phyloP scores from a whole-genome alignment of 169 alveolate genomes.

The Cryptosporidium parvum region DNA sequence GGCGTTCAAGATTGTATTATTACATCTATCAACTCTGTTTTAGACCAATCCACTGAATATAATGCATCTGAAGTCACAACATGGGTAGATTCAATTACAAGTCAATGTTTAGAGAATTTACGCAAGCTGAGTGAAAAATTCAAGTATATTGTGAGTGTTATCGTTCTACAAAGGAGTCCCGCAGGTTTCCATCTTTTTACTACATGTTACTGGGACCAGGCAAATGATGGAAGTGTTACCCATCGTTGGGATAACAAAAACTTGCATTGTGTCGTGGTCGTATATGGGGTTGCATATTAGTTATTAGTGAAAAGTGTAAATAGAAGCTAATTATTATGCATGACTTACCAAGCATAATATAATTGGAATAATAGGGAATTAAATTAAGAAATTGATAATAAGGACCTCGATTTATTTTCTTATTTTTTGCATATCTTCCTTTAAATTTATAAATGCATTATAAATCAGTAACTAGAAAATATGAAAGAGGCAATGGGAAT shows the following conservation, averaged over 20 bases:
- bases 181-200: constrained; percentile 87
- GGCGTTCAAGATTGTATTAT: constrained; percentile 73
- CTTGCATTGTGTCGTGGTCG: constrained; percentile 83
- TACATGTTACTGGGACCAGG: constrained; percentile 88
- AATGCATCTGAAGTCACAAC: constrained; percentile 74
- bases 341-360: background rate
- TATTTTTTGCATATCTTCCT: background rate
- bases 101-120: constrained; percentile 71
- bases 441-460: too few species aligned
- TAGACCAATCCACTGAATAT: constrained; percentile 70
- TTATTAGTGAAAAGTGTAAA: background rate
- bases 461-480: background rate
- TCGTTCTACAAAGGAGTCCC: constrained; percentile 84
- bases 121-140: constrained; percentile 79
- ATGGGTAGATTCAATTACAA: constrained; percentile 80
- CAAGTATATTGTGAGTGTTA: constrained; percentile 83
- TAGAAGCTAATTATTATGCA: background rate
- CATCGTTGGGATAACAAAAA: constrained; percentile 84
- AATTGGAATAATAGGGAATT: background rate
- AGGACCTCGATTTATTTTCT: background rate
- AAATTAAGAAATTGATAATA: background rate
- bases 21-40: constrained; percentile 63
- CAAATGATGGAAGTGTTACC: constrained; percentile 86
- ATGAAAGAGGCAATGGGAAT: background rate
- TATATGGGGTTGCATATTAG: constrained; percentile 80